Percentiles rank a stretch among this genome's conserved stretches.
These are phyloP conservation scores for Paramecium sexaurelia DNA, from an alignment of 73 alveolate species.

Conservation along the genomic window DNA sequence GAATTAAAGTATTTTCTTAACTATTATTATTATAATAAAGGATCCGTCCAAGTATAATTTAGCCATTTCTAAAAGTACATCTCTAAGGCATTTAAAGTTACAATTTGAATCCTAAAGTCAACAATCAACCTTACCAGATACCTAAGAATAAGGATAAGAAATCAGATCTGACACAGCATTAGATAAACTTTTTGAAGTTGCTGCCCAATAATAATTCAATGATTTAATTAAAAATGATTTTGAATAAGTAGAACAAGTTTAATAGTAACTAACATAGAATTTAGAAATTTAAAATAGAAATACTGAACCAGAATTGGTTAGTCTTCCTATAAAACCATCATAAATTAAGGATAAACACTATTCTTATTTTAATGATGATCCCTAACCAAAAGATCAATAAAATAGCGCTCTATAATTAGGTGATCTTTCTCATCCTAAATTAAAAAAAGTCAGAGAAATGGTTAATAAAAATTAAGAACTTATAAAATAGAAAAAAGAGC, in stretches of 20 bases:
- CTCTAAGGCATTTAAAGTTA: constrained; percentile 17
- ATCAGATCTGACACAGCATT: constrained; percentile 14
- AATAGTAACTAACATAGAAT: background rate
- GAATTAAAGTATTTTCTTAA: background rate
- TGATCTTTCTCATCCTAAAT: constrained; percentile 19
- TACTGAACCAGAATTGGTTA: background rate
- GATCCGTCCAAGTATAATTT: constrained; percentile 12
- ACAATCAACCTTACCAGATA: background rate
- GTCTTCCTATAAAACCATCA: background rate
- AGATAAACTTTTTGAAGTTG: background rate
- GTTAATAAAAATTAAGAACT: background rate
- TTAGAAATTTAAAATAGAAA: background rate
- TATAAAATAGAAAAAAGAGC: constrained; percentile 3
- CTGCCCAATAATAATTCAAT: background rate
- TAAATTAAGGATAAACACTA: background rate
- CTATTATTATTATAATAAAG: background rate
- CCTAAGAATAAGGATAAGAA: background rate
- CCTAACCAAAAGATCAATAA: constrained; percentile 16
- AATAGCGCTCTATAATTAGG: background rate
- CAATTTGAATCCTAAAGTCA: background rate
- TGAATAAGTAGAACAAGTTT: background rate
- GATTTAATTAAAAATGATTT: background rate
- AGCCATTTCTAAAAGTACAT: constrained; percentile 43
- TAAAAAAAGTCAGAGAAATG: constrained; percentile 44
- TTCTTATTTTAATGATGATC: background rate